phyloP scores from a whole-genome alignment of 148 eudicot genomes.

The Suaeda aralocaspica region DNA sequence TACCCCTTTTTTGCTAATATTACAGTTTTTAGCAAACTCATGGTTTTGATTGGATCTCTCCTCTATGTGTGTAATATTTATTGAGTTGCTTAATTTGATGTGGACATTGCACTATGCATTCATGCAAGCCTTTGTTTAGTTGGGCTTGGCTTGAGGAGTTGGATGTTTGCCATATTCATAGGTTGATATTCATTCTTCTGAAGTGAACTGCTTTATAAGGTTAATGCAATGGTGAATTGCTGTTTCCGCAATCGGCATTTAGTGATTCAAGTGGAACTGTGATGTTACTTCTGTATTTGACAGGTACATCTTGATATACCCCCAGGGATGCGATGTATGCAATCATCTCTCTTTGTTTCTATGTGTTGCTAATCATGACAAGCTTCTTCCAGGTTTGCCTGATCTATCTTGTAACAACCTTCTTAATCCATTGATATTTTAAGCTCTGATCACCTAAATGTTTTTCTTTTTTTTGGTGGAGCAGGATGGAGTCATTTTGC shows the following conservation, averaged over 20 bases:
- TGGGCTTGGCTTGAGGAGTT: slow-evolving; percentile 3
- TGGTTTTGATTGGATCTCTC: no score
- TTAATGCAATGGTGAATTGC: slow-evolving; percentile 2
- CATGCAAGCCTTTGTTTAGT: neutral
- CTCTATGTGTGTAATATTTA: no score
- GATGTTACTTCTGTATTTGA: slow-evolving; percentile 22
- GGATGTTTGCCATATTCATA: neutral
- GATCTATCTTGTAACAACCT: neutral
- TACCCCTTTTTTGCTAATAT: no score
- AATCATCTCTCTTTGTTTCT: slow-evolving; percentile 93
- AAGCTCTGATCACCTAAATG: neutral
- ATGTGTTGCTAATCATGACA: slow-evolving; percentile 89
- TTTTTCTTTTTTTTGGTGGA: slow-evolving; percentile 6
- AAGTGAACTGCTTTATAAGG: neutral
- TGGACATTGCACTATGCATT: neutral
- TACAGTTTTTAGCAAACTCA: no score
- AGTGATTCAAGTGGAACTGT: neutral
- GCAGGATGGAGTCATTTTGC: slow-evolving; percentile 97
- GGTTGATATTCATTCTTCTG: slow-evolving; percentile 1
- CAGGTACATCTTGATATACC: slow-evolving; percentile 94
- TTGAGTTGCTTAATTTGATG: no score
- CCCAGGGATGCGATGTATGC: slow-evolving; percentile 96
- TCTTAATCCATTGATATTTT: slow-evolving; percentile 7
- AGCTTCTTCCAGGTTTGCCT: slow-evolving; percentile 83
- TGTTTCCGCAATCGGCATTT: neutral